A percentile compares a stretch with the other conserved stretches of the same genome.
Conservation (phyloP, 352 stramenopile species). For the Aphanomyces cochlioides region DNA sequence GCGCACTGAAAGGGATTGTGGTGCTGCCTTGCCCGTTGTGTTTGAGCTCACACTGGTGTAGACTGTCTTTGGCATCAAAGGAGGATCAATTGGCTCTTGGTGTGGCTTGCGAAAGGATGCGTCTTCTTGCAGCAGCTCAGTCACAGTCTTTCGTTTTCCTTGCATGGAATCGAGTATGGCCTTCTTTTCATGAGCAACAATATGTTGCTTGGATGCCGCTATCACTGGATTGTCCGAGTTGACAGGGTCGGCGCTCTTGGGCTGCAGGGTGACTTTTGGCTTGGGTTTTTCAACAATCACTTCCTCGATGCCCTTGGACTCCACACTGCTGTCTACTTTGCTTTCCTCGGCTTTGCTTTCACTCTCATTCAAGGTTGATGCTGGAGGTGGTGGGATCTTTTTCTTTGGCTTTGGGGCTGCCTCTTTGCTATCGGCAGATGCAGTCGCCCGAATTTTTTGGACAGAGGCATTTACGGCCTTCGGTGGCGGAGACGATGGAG, state of each 20-base stretch:
- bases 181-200: slow-evolving; percentile 24
- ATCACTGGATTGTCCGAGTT: background rate
- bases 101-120: slow-evolving; percentile 32
- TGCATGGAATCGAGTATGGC: slow-evolving; percentile 23
- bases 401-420: slow-evolving; percentile 26
- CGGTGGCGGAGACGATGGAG: slow-evolving; percentile 44
- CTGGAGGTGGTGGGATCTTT: slow-evolving; percentile 41
- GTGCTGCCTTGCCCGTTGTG: slow-evolving; percentile 47
- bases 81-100: slow-evolving; percentile 31
- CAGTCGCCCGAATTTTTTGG: slow-evolving; percentile 66
- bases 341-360: slow-evolving; percentile 34
- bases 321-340: slow-evolving; percentile 21
- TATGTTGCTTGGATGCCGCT: slow-evolving; percentile 11
- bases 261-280: slow-evolving; percentile 26
- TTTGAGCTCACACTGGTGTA: slow-evolving; percentile 33
- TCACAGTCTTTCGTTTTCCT: slow-evolving; percentile 59
- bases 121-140: slow-evolving; percentile 69
- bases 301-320: background rate
- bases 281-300: background rate
- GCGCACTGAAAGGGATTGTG: slow-evolving; percentile 48
- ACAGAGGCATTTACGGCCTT: slow-evolving; percentile 55
- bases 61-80: slow-evolving; percentile 27
- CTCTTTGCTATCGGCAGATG: background rate
- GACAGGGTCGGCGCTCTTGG: background rate
- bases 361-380: slow-evolving; percentile 34